phyloP scores from a whole-genome alignment of 257 asterid species.

The Fraxinus anomala region DNA sequence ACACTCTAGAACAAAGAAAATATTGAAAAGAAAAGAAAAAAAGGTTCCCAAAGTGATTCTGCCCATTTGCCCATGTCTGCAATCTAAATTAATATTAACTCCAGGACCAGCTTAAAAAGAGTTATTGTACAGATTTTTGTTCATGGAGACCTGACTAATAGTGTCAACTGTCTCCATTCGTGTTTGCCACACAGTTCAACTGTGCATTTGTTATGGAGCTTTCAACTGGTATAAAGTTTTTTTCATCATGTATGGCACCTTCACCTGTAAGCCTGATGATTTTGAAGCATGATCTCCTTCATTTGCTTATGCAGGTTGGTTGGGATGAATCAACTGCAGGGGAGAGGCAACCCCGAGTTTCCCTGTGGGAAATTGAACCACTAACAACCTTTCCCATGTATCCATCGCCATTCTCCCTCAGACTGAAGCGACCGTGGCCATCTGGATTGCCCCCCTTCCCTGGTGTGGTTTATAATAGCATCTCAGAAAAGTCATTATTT shows the following conservation, averaged over 20 bases:
- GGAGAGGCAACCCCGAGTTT: constrained; percentile 92
- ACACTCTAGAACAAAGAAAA: background rate
- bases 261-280: background rate
- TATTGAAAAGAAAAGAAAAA: background rate
- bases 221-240: background rate
- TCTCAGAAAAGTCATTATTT: background rate
- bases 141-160: background rate
- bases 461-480: constrained; percentile 44
- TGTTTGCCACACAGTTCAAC: background rate
- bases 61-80: background rate
- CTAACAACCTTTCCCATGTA: constrained; percentile 89
- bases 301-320: constrained; percentile 64
- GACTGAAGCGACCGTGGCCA: constrained; percentile 92
- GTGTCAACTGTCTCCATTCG: background rate
- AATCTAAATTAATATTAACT: background rate
- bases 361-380: constrained; percentile 92
- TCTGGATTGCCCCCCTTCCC: constrained; percentile 70
- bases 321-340: constrained; percentile 99
- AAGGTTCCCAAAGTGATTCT: background rate
- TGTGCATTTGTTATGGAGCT: background rate
- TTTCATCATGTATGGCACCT: background rate
- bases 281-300: constrained; percentile 1
- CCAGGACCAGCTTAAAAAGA: background rate
- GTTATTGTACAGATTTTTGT: background rate
- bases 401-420: constrained; percentile 85